Evolutionary conservation across 2,329 filamentous ascomycete species (phyloP), one percentile per base, ranked within the genome.

Genomic region (Xylariales sp.): DNA sequence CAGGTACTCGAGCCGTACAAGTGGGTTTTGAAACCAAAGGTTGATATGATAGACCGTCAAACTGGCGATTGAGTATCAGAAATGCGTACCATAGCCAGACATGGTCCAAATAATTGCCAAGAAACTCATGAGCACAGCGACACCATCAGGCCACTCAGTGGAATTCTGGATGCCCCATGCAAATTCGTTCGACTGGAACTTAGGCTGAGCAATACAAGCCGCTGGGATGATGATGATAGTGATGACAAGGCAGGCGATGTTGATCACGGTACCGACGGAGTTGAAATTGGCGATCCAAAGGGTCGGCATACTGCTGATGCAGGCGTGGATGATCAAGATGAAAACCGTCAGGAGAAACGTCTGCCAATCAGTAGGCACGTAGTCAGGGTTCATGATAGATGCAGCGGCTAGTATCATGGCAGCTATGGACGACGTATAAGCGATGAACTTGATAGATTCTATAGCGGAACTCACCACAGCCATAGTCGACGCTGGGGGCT

Each of bases 371-470:
- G 73, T 73, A 2, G 84, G 83, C 3, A 76, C 62, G 51, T 84
- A 88, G n/a, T 58, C 56, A 1, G 83, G 82, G 50, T 86, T 76
- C 32, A 68, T 66, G 54, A 88, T 85, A n/a, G 80, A 84, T 2
- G 67, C 82, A 0, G 80, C 79, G 3, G 84, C 83, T 4, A 88
- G 71, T 41, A 84, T 81, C 84, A 88, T 88, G 14, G 80, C 74
- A 5, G 82, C 67, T 41, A 11, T 33, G 19, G 33, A 5, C 14
- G 25, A 31, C 18, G 25, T 2, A 19, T 31, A 14, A 31, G 25
- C 15, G 5, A 10, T 18, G 2, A 31, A 12, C 10, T 3, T 3
- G 15, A 11, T n/a, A 16, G 7, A 19, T 33, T 6, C 4, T 9
- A 16, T 3, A 19, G 19, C 18, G 12, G 6, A 11, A 51, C 58